These are phyloP conservation scores for Eucalyptus camaldulensis DNA, from an alignment of 345 rosid species.

Conservation along the genomic window DNA sequence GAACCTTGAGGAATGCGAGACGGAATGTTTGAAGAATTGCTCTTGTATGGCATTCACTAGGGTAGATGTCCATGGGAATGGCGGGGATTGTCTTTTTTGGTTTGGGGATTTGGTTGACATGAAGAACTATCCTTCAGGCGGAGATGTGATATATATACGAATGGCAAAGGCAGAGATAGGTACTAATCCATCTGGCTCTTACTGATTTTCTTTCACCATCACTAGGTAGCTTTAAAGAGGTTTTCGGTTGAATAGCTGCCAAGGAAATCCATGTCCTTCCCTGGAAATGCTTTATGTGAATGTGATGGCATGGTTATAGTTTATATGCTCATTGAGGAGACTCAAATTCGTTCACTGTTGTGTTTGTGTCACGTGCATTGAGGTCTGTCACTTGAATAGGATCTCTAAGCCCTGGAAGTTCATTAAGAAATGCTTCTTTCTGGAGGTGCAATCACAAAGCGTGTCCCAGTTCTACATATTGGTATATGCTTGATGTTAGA, in stretches of 20 bases:
- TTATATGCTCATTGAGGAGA: fast-evolving
- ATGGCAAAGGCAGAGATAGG: constrained; percentile 5
- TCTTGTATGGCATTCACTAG: constrained; percentile 14
- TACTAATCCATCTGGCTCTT: background rate
- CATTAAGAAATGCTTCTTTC: background rate
- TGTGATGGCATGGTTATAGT: background rate
- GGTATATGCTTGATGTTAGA: background rate
- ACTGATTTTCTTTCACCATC: background rate
- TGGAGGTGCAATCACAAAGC: background rate
- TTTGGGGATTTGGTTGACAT: background rate
- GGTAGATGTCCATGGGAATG: constrained; percentile 1
- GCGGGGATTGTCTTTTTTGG: constrained; percentile 5
- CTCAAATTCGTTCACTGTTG: background rate
- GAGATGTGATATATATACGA: constrained; percentile 2
- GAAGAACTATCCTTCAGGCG: constrained; percentile 2
- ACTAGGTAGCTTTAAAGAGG: background rate
- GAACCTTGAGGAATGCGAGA: constrained; percentile 3
- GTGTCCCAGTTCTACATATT: background rate
- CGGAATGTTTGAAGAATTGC: constrained; percentile 13
- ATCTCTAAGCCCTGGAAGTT: background rate
- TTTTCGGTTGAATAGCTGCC: background rate
- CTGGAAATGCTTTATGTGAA: background rate
- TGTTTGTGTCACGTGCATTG: fast-evolving
- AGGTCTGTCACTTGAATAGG: background rate
- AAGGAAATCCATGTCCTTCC: background rate